Base-by-base conservation (phyloP, 1,284 basidiomycete genomes). In the Heterobasidion occidentale region DNA sequence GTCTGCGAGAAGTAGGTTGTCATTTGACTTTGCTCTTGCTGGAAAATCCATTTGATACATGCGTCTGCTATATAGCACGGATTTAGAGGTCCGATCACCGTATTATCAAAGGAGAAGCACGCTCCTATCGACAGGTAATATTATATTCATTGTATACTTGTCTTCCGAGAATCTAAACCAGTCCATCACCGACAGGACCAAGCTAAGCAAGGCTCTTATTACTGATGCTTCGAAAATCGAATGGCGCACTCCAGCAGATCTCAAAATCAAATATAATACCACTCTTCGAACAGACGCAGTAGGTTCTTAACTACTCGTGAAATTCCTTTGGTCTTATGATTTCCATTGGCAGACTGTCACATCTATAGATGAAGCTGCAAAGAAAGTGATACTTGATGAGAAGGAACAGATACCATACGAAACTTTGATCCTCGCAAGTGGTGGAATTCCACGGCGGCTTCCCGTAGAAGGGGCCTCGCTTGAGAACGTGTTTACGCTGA, bases 121-220 rank as follows among this genome's bases (percentile, higher is more conserved):
- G 79, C 87, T 14, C 94, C 94, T 1, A 92, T 97, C 63, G 94
- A 98, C 72, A 79, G 90, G 88, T 88, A 45, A n/a, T 15, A 50
- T 17, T n/a, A n/a, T n/a, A 8, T 8, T 27, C 48, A n/a, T 7
- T 49, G 9, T 14, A 9, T 49, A 20, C 48, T 9, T 34, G 14
- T 20, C 17, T 7, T 49, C 14, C 14, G 14, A 20, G 20, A 20
- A 34, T 20, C 17, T 20, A 44, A 36, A 12, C 11, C 35, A 17
- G 2, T 51, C 27, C 45, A 19, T 33, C 6, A 14, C 44, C 19
- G 38, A 42, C 9, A 89, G 91, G 57, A 93, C 94, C 49, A 95
- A 92, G 74, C 77, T 97, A 59, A 94, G 92, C 73, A 97, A 98
- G 71, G 85, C 84, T 6, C 81, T 96, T 46, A 80, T 90, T 45